Base-by-base conservation (phyloP, 1,139 yeast species). In the Casaregolazyma suthepensis region DNA sequence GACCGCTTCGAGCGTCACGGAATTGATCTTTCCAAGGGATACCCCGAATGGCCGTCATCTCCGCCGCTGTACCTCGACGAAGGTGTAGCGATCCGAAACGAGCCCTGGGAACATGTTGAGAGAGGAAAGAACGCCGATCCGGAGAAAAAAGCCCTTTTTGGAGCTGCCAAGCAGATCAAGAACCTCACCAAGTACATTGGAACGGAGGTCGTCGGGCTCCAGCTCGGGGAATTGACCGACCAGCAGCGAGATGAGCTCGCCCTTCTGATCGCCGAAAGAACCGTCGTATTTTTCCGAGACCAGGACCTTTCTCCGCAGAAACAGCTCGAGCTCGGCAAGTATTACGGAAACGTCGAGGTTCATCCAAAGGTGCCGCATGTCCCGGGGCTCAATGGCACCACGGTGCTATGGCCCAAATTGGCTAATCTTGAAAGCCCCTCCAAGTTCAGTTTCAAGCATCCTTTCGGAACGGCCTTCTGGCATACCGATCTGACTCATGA, bases 181-280 rank as follows among this genome's bases (percentile, higher is more conserved):
- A 69, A 66, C 37, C 64, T 82, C 56, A 77, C 85, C 6, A 89
- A 89, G 48, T 82, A 81, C 66, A 72, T 85, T 56, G 83, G 83
- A 55, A 78, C 82, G 13, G 82, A 79, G 62, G 72, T 80, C 60
- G 75, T 77, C 20, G 86, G 87, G 18, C 69, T 83, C 43, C 87
- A 82, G 64, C 70, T 84, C 53, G 78, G 85, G 1, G 67, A 76
- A 55, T 71, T 83, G 54, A 68, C 72, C 50, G 76, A 76, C 50
- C 71, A 70, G 17, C 87, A 78, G 45, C 22, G 40, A n/a, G 50
- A 83, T 64, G 89, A 84, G 62, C 74, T 84, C 60, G 87, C 89
- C 0, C 72, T 82, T 43, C 71, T 79, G 38, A 83, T 80, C 48
- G 85, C 85, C 15, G 78, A 81, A 67, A 75, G 87, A 62, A 89